Evolutionary conservation across 2,329 filamentous ascomycete species (phyloP).

Genomic region (Corynespora cassiicola): DNA sequence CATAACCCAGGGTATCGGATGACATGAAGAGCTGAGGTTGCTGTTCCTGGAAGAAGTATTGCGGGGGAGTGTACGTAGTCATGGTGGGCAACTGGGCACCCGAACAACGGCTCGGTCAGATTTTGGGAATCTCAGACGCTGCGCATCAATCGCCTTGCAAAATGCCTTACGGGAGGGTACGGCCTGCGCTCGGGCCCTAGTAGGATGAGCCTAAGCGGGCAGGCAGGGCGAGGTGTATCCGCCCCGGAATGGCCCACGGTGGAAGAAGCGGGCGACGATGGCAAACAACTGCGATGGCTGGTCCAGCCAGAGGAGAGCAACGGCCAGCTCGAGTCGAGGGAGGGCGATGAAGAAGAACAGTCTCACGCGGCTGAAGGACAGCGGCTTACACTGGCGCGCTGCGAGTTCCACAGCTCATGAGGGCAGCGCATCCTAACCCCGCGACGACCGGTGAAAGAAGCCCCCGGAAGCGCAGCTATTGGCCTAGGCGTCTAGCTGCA

Average conservation of each 20-base stretch:
- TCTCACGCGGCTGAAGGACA: slow-evolving; percentile 33
- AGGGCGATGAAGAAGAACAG: slow-evolving; percentile 36
- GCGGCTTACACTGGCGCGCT: slow-evolving; percentile 25
- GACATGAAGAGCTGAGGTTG: slow-evolving; percentile 25
- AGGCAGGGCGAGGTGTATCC: slow-evolving; percentile 25
- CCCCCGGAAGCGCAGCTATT: slow-evolving; percentile 36
- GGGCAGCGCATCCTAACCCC: slow-evolving; percentile 39
- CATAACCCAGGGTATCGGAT: slow-evolving; percentile 25
- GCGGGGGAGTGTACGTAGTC: slow-evolving; percentile 33
- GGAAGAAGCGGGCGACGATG: slow-evolving; percentile 27
- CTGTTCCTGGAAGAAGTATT: slow-evolving; percentile 27
- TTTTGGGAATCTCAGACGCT: slow-evolving; percentile 27
- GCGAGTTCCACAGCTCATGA: slow-evolving; percentile 27
- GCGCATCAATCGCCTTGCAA: slow-evolving; percentile 33
- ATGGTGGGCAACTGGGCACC: slow-evolving; percentile 34
- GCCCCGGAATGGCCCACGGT: slow-evolving; percentile 17
- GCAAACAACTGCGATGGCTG: slow-evolving; percentile 23
- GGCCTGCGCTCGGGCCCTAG: slow-evolving; percentile 29
- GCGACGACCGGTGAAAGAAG: slow-evolving; percentile 43
- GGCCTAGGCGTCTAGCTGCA: slow-evolving; percentile 41
- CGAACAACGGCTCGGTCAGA: slow-evolving; percentile 21
- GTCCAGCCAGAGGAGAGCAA: slow-evolving; percentile 28
- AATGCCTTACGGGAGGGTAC: slow-evolving; percentile 28
- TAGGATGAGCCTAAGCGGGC: slow-evolving; percentile 29
- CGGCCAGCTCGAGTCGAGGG: slow-evolving; percentile 35